Conservation (phyloP, 108 stramenopile genomes). For the Cyclotella cryptica region DNA sequence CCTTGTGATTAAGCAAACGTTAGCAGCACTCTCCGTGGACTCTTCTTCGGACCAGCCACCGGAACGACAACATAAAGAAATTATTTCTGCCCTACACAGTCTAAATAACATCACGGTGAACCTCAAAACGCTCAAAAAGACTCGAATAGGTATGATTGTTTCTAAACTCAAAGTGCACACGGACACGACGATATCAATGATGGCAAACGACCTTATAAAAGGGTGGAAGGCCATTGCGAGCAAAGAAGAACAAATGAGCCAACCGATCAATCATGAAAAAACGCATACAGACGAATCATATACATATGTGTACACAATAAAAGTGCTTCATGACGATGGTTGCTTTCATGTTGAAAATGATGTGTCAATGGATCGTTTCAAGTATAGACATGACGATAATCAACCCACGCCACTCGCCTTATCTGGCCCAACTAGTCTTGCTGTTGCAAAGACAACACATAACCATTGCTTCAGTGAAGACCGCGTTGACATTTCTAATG, state of each 20-base stretch:
- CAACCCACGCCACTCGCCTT: not conserved
- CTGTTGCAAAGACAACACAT: too few relatives aligned
- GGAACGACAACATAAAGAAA: not conserved
- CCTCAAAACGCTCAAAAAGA: not conserved
- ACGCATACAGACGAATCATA: not conserved
- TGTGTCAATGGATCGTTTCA: not conserved
- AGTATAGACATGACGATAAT: not conserved
- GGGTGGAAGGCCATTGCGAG: not conserved
- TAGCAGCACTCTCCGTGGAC: not conserved
- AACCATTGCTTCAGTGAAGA: not conserved
- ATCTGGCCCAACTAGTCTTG: too few relatives aligned
- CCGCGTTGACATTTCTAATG: not conserved
- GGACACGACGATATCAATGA: not conserved
- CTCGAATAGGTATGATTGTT: not conserved
- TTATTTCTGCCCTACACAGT: not conserved
- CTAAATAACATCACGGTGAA: not conserved
- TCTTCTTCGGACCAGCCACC: not conserved
- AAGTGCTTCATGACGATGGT: constrained; percentile 1
- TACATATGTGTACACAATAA: not conserved
- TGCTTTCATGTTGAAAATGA: constrained; percentile 4
- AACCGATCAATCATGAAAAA: not conserved
- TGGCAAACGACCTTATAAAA: not conserved
- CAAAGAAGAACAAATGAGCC: not conserved
- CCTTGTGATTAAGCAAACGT: not conserved
- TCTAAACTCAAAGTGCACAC: not conserved